These are phyloP conservation scores for Pisolithus tinctorius DNA, from an alignment of 768 basidiomycete genomes.

Conservation along the genomic window DNA sequence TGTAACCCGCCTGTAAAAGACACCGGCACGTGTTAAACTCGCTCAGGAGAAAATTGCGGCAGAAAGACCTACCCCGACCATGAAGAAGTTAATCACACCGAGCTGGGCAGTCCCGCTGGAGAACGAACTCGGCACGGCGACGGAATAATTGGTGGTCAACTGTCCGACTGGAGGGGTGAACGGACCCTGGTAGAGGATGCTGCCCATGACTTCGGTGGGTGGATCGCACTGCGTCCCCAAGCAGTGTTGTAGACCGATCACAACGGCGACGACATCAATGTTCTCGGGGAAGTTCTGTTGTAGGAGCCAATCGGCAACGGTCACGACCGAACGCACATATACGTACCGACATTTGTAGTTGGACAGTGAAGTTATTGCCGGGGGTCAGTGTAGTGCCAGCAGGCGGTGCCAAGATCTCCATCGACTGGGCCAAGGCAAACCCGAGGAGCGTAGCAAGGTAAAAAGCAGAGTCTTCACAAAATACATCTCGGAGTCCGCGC, in stretches of 20 bases:
- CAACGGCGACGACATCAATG: slow-evolving; percentile 23
- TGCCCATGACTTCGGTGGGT: slow-evolving; percentile 19
- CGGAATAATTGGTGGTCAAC: slow-evolving; percentile 27
- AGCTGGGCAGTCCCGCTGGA: slow-evolving; percentile 26
- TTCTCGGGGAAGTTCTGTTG: slow-evolving; percentile 16
- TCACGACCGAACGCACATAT: background rate
- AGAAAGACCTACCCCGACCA: slow-evolving; percentile 34
- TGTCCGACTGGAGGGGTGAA: slow-evolving; percentile 15
- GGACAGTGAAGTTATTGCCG: slow-evolving; percentile 8
- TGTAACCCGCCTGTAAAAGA: slow-evolving; percentile 6
- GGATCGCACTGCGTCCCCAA: background rate
- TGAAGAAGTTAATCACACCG: slow-evolving; percentile 29
- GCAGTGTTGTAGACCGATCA: slow-evolving; percentile 27
- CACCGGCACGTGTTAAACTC: background rate
- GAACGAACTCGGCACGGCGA: slow-evolving; percentile 22
- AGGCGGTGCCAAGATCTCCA: slow-evolving; percentile 6
- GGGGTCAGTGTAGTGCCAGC: slow-evolving; percentile 6
- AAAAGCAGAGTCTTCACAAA: slow-evolving; percentile 9
- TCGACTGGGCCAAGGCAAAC: slow-evolving; percentile 12
- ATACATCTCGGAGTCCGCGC: slow-evolving; percentile 5
- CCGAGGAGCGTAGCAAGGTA: slow-evolving; percentile 9
- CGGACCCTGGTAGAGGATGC: slow-evolving; percentile 29
- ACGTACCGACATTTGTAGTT: slow-evolving; percentile 16
- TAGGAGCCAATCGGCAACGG: background rate
- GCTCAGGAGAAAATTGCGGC: background rate